phyloP scores from a whole-genome alignment of 257 asterid species.

The Solanum pimpinellifolium region DNA sequence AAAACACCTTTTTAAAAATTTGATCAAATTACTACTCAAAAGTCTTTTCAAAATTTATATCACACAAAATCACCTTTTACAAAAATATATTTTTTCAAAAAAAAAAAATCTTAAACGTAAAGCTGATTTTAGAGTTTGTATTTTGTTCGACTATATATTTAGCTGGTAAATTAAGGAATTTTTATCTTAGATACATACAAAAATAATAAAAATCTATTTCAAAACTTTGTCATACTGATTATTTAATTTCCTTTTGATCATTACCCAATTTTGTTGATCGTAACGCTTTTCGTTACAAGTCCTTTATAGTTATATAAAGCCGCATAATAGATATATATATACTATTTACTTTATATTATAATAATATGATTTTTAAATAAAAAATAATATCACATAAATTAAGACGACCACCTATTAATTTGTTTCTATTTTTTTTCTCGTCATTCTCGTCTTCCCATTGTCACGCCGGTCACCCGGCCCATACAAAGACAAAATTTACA shows the following conservation, averaged over 20 bases:
- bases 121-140: neutral
- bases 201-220: neutral
- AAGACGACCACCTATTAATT: accelerated
- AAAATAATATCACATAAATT: too few species aligned
- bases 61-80: neutral
- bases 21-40: neutral
- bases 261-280: neutral
- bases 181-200: neutral
- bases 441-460: conserved; percentile 4
- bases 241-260: neutral
- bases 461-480: conserved; percentile 8
- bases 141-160: neutral
- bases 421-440: neutral
- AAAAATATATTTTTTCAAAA: neutral
- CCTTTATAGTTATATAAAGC: neutral
- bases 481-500: neutral
- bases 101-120: neutral
- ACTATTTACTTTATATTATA: too few species aligned
- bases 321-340: neutral
- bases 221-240: neutral
- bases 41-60: neutral
- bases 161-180: neutral
- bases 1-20: neutral
- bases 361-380: too few species aligned
- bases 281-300: neutral